These are phyloP conservation scores for Zymoseptoria crescenta DNA, from an alignment of 2,329 filamentous ascomycete species.

Conservation along the genomic window DNA sequence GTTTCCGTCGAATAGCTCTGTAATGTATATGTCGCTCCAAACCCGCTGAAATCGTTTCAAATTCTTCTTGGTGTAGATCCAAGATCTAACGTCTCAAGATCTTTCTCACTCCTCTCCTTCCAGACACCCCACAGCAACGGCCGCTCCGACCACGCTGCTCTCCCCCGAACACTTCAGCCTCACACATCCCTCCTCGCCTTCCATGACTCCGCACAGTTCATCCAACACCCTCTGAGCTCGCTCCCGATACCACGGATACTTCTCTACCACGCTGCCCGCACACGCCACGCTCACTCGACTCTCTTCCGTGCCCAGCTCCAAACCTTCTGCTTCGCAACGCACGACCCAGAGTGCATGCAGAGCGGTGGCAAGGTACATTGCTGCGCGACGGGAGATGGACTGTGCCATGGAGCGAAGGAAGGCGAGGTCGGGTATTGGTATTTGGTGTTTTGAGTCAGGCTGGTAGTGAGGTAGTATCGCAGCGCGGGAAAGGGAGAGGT, in stretches of 20 bases:
- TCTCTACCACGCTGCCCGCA: slow-evolving; percentile 72
- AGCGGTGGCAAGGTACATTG: slow-evolving; percentile 55
- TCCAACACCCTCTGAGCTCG: slow-evolving; percentile 58
- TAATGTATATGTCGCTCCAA: neutral
- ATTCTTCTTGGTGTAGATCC: too few species aligned
- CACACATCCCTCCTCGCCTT: slow-evolving; percentile 40
- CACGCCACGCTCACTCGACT: slow-evolving; percentile 54
- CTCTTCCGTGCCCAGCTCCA: slow-evolving; percentile 23
- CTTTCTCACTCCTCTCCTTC: slow-evolving; percentile 9
- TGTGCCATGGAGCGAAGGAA: slow-evolving; percentile 49
- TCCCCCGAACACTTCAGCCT: slow-evolving; percentile 62
- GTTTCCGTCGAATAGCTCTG: neutral
- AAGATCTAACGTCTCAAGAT: neutral
- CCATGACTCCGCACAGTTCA: slow-evolving; percentile 41
- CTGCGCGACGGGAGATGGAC: slow-evolving; percentile 51
- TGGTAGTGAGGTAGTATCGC: slow-evolving; percentile 47
- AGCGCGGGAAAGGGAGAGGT: slow-evolving; percentile 34
- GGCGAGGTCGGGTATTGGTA: slow-evolving; percentile 28
- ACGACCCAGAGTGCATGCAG: slow-evolving; percentile 56
- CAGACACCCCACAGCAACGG: slow-evolving; percentile 48
- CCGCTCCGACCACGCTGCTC: slow-evolving; percentile 67
- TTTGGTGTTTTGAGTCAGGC: slow-evolving; percentile 35
- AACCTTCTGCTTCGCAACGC: slow-evolving; percentile 40
- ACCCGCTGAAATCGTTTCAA: neutral
- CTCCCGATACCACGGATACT: slow-evolving; percentile 60